These are phyloP conservation scores for Trifolium repens DNA, from an alignment of 306 rosid species.

Conservation along the genomic window DNA sequence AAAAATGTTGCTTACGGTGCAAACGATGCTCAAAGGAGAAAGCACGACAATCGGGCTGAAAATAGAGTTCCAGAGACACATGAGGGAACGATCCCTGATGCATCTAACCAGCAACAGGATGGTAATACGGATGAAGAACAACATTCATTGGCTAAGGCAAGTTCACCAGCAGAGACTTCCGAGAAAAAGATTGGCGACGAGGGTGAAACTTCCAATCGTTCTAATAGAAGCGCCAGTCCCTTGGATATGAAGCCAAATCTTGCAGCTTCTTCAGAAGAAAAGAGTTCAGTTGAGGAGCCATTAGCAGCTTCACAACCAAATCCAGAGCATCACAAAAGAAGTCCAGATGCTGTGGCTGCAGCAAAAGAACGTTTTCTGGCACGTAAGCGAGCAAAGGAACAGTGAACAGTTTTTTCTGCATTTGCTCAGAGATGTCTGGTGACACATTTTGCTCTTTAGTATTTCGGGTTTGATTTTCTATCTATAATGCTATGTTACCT, in stretches of 20 bases:
- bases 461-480: not conserved
- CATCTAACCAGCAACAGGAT: conserved; percentile 38
- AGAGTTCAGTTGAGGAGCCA: conserved; percentile 42
- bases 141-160: conserved; percentile 35
- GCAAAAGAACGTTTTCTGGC: conserved; percentile 87
- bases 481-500: conserved; percentile 24
- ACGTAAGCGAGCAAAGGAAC: conserved; percentile 68
- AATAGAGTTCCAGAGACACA: conserved; percentile 47
- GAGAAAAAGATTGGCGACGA: conserved; percentile 38
- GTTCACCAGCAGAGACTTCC: conserved; percentile 44
- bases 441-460: not conserved
- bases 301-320: conserved; percentile 53
- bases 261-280: conserved; percentile 35
- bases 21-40: conserved; percentile 50
- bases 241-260: conserved; percentile 40
- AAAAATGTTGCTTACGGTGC: conserved; percentile 88
- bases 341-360: conserved; percentile 67
- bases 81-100: conserved; percentile 23
- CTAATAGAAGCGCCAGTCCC: conserved; percentile 41
- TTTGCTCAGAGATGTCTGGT: conserved; percentile 18
- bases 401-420: conserved; percentile 38
- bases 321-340: conserved; percentile 74
- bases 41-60: conserved; percentile 43
- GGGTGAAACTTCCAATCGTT: conserved; percentile 44
- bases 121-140: conserved; percentile 41